Evolutionary conservation across 2,329 filamentous ascomycete species (phyloP), one percentile per base, ranked within the genome.

Genomic region (Penicillium paneum): DNA sequence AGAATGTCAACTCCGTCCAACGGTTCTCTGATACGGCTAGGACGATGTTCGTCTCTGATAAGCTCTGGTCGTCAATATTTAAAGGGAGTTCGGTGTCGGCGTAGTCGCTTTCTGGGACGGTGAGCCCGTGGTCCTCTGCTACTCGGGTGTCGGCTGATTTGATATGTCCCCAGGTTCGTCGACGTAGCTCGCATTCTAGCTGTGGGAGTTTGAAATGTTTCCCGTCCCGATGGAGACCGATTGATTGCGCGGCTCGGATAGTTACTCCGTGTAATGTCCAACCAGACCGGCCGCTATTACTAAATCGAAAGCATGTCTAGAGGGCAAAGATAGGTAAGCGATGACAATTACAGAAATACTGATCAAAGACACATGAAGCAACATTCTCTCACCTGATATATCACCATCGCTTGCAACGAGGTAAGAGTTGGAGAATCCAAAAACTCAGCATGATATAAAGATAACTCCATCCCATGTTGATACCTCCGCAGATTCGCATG

Each of bases 1-100:
- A 76, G 52, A 84, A 78, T 0, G 82, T 80, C 78, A 85, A 83
- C 29, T 82, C 78, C 0, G 84, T 85, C 67, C 82, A 84, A 15
- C 79, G 79, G 2, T 67, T 60, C 2, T 79, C 74, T 12, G 81
- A 75, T 0, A 74, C 61, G 0, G 81, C 81, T 1, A 79, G 74
- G 0, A 77, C 72, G 8, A 66, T 72, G 76, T 81, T 81, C 8
- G 72, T 71, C 0, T 81, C 80, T 4, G 69, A 66, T 1, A 85
- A 66, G 39, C 83, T 80, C 13, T 61, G 65, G 57, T 85, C 83
- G 50, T 85, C 79, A 39, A 84, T 69, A 52, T 85, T 85, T 3
- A 57, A 34, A 1, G 64, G 64, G 2, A 65, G 24, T 1, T 58
- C 49, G 3, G 62, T 61, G 57, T 83, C 80, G 55, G 78, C 81